These are phyloP conservation scores for Cladophialophora yegresii DNA, from an alignment of 2,329 filamentous ascomycete genomes.

Conservation along the genomic window DNA sequence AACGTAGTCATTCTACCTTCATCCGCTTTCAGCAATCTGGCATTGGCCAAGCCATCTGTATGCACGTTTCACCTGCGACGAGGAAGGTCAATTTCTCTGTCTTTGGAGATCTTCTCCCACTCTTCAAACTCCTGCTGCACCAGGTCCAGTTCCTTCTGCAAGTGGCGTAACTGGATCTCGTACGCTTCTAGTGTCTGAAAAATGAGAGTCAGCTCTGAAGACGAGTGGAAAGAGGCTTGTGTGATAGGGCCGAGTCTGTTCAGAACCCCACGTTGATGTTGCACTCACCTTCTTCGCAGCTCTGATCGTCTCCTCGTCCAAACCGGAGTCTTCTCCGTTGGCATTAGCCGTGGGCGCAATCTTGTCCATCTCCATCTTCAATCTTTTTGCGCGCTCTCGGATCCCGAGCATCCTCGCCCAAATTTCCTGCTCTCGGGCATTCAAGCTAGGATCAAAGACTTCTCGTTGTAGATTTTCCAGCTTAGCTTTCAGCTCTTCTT, in stretches of 20 bases:
- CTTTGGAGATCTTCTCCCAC: slow-evolving; percentile 49
- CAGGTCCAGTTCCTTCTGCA: slow-evolving; percentile 62
- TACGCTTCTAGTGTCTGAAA: slow-evolving; percentile 54
- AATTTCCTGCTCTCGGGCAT: slow-evolving; percentile 64
- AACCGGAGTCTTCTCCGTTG: slow-evolving; percentile 42
- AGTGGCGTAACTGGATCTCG: slow-evolving; percentile 55
- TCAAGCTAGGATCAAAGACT: slow-evolving; percentile 62
- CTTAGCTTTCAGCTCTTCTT: slow-evolving; percentile 65
- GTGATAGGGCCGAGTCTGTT: neutral
- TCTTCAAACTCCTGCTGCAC: slow-evolving; percentile 62
- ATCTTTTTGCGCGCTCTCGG: slow-evolving; percentile 58
- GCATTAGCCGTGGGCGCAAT: slow-evolving; percentile 46
- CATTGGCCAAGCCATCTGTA: neutral
- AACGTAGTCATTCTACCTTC: neutral
- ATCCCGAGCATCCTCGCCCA: slow-evolving; percentile 68
- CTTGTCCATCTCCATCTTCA: slow-evolving; percentile 63
- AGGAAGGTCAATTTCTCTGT: slow-evolving; percentile 26
- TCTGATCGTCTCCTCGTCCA: slow-evolving; percentile 62
- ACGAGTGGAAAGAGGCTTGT: neutral
- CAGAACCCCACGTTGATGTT: neutral
- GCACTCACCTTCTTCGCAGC: slow-evolving; percentile 60
- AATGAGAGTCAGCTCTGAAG: neutral
- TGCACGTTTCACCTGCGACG: slow-evolving; percentile 21
- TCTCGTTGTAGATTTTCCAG: slow-evolving; percentile 59
- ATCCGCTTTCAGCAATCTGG: neutral